Evolutionary conservation across 176 grass and related monocot species (phyloP), one percentile per base, ranked within the genome.

Genomic region (Triticum dicoccoides): DNA sequence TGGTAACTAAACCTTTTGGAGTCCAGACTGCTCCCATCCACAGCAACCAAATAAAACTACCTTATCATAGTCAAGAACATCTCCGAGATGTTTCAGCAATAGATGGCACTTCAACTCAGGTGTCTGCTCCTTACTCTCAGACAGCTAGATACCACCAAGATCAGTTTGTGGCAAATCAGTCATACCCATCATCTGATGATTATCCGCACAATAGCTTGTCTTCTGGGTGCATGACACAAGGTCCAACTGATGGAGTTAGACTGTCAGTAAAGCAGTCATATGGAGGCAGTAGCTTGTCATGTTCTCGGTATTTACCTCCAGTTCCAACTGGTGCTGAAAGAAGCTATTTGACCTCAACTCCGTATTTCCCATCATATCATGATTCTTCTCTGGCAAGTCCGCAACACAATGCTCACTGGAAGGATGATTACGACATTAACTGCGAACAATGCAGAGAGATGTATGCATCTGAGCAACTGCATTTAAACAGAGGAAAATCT

Each of bases 21-120:
- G 9, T 52, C 30, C 59, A 84, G 66, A 49, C 61, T 61, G 81
- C 67, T 76, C 61, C 81, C 61, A 37, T 67, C 42, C 62, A n/a
- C 76, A 76, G 38, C 15, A 42, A 80, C 8, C 89, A 77, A 54
- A 80, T 18, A 68, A 30, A 76, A 82, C 20, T 49, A 35, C 62
- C 73, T 77, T 82, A 44, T 61, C 62, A 81, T 59, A 38, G 6
- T 62, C 18, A 58, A 21, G 39, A 77, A 41, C n/a, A 52, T 69
- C 59, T 39, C 21, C 59, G 2, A 32, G 75, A 61, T 78, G 39
- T 65, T 69, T 77, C 72, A 86, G 17, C 80, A 10, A 35, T 30
- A 61, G 23, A 78, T 87, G 70, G 45, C 20, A 65, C 65, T 87
- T 87, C 86, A 83, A 78, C 73, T 83, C 63, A 78, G 70, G 73